A percentile compares a stretch with the other conserved stretches of the same genome.
phyloP scores from a whole-genome alignment of 208 protist species.

The Naegleria fowleri region DNA sequence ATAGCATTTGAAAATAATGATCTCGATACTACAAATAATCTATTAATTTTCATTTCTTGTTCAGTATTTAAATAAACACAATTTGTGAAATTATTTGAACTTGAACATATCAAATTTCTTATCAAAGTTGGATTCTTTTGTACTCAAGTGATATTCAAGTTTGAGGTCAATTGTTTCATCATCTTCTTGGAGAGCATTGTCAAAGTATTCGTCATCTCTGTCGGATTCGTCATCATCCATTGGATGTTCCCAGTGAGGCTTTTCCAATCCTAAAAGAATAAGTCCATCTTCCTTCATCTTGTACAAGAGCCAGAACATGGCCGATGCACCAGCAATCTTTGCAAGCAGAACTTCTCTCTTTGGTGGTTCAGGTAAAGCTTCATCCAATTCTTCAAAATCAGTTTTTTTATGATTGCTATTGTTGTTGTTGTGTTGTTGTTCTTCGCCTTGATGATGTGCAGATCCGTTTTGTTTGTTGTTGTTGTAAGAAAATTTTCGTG shows the following conservation, averaged over 20 bases:
- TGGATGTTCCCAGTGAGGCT: constrained; percentile 16
- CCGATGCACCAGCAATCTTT: neutral
- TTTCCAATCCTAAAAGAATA: neutral
- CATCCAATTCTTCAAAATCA: neutral
- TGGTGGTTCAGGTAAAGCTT: neutral
- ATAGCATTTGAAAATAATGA: too few relatives aligned
- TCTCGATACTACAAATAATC: too few relatives aligned
- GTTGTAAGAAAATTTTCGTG: neutral
- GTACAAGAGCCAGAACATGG: neutral
- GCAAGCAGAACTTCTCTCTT: neutral
- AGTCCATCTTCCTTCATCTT: neutral
- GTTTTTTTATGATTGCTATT: neutral
- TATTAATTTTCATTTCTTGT: too few relatives aligned
- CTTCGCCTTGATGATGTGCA: neutral
- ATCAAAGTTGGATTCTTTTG: neutral
- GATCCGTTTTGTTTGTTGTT: neutral
- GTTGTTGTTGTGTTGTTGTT: neutral
- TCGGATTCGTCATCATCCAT: neutral
- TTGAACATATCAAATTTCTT: neutral
- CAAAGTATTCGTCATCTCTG: neutral
- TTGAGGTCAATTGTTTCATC: neutral
- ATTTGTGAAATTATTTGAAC: neutral
- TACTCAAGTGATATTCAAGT: neutral
- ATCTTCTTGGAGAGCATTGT: neutral
- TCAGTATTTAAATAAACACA: too few relatives aligned